Conservation (phyloP, 495 filamentous ascomycete species). For the Aspergillus kassunensis region DNA sequence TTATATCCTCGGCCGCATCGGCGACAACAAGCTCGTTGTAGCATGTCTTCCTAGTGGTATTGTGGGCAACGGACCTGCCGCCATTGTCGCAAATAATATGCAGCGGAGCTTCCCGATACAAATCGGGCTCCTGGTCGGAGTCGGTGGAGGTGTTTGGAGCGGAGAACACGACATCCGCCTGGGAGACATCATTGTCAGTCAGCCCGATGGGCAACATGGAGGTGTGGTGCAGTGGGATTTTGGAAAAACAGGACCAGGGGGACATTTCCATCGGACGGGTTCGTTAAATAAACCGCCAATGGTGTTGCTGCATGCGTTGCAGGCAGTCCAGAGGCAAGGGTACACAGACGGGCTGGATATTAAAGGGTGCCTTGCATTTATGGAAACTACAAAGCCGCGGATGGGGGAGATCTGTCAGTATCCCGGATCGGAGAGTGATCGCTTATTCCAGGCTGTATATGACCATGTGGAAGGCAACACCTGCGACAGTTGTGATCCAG, state of each 20-base stretch:
- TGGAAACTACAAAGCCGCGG: not conserved
- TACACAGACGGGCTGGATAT: no score
- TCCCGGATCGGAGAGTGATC: not conserved
- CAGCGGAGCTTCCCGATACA: slow-evolving; percentile 20
- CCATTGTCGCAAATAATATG: slow-evolving; percentile 9
- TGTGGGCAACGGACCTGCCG: slow-evolving; percentile 24
- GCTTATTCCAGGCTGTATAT: not conserved
- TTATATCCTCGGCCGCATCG: slow-evolving; percentile 26
- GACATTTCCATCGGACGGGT: slow-evolving; percentile 29
- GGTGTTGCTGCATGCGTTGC: slow-evolving; percentile 25
- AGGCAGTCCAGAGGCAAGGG: no score
- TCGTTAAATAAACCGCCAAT: slow-evolving; percentile 30
- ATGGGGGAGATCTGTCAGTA: not conserved
- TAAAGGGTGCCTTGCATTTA: no score
- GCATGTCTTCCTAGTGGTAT: slow-evolving; percentile 23
- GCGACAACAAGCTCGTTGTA: slow-evolving; percentile 30
- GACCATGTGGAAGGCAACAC: slow-evolving; percentile 16
- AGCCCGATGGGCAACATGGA: slow-evolving; percentile 13
- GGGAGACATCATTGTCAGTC: slow-evolving; percentile 34
- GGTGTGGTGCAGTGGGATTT: slow-evolving; percentile 32
- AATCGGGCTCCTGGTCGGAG: slow-evolving; percentile 32
- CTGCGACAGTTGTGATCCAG: slow-evolving; percentile 17
- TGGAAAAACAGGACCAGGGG: slow-evolving; percentile 29
- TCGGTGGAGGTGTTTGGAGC: slow-evolving; percentile 32
- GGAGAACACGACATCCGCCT: slow-evolving; percentile 26